Evolutionary conservation across 306 rosid genomes (phyloP), one percentile per base, ranked within the genome.

Genomic region (Cucurbita moschata): DNA sequence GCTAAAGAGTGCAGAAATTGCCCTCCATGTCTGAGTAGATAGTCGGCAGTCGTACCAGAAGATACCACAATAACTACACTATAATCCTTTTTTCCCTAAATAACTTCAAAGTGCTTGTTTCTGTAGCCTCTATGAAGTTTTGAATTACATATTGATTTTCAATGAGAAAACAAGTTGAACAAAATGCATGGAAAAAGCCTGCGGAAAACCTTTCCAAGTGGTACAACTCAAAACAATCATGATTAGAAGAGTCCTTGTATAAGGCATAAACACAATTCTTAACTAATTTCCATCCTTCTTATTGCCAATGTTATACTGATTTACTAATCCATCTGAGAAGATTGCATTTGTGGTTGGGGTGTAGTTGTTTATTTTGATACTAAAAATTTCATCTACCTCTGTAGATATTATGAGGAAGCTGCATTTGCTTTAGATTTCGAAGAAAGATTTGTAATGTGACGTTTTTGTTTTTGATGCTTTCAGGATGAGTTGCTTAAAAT

Each of bases 401-500:
- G 50, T 35, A 7, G 73, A 8, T 12, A 50, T 50, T 30, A 26
- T 70, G 26, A 50, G 60, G 74, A 35, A 51, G 14, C 30, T 70
- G 60, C 46, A 19, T 56, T 55, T 73, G 38, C 54, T n/a, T 19
- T 54, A 55, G 21, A 19, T 58, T 58, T 71, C 57, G 13, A 68
- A 5, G 46, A 79, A 12, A 57, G 50, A 81, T 78, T 53, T 67
- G 67, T 43, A 57, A 59, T 74, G 82, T 61, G 67, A 60, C 73
- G 70, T 13, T 61, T 23, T 15, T 71, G 11, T 18, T 71, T 59
- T 77, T 74, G 56, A 37, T 78, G 23, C 47, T 51, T 84, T 82
- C 89, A 95, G 99, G 96, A 80, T 79, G 96, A 88, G 79, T 84
- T 95, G 79, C 96, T 95, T 46, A 87, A 81, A 76, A 91, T 89